Evolutionary conservation across 495 filamentous ascomycete species (phyloP), one percentile per base, ranked within the genome.

Genomic region (Aspergillus baeticus): DNA sequence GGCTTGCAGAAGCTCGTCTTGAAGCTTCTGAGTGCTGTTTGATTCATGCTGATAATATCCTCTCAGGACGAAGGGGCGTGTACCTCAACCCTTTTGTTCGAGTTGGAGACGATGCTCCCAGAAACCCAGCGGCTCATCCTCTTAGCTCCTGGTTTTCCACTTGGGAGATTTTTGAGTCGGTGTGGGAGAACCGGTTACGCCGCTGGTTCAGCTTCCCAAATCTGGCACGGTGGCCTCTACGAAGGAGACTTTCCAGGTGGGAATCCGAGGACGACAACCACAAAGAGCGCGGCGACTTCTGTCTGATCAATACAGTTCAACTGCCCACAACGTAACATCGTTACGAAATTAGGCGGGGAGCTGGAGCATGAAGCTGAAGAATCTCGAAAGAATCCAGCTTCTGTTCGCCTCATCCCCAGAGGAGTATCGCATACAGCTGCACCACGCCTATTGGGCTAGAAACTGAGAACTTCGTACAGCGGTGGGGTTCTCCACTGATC

Each of bases 21-120:
- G 90, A 93, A 63, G 90, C 77, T 23, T 89, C 84, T 5, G 90
- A 95, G 66, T 92, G 90, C 71, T 95, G 90, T 67, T 79, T 93
- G 11, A 87, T 93, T 22, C 90, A 93, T 63, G 82, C 81, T 3
- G 90, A 93, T 62, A 92, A 92, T 62, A 74, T 72, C 0, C 54
- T 81, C 13, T 75, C 78, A 2, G 49, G 57, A 1, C 62, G 72
- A 22, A 74, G 79, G 37, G 90, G 90, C 10, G 83, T 92, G 3
- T 95, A 80, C 67, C 63, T 95, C 31, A 94, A 95, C 65, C 90
- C 90, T 5, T 76, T 82, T 22, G 89, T 94, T 7, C 81, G 89
- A 1, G 90, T 95, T 3, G 87, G 81, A 6, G 92, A 92, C 63
- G 84, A 74, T 31, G 63, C 69, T 1, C 0, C 69, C 3, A 83